phyloP scores from a whole-genome alignment of 306 rosid genomes.

The Albizia julibrissin region DNA sequence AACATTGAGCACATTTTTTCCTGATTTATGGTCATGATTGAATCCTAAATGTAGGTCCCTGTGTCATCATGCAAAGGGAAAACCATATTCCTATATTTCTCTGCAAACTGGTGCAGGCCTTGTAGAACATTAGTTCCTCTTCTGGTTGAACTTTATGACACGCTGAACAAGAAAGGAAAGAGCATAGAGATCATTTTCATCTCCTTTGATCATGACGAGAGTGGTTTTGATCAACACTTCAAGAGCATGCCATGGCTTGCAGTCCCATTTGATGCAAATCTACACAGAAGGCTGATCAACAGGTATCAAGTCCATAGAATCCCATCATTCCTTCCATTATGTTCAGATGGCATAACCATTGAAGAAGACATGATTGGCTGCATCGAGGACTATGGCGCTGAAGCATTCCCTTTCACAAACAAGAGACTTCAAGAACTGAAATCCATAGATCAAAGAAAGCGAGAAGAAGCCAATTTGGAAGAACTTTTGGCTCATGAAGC shows the following conservation, averaged over 20 bases:
- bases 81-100: conserved; percentile 68
- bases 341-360: conserved; percentile 48
- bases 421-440: conserved; percentile 55
- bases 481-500: conserved; percentile 54
- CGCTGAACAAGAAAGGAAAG: conserved; percentile 47
- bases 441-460: conserved; percentile 50
- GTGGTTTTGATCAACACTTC: conserved; percentile 60
- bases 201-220: conserved; percentile 69
- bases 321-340: conserved; percentile 68
- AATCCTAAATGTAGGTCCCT: conserved; percentile 58
- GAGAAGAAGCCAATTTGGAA: conserved; percentile 51
- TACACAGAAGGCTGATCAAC: conserved; percentile 62
- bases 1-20: conserved; percentile 13
- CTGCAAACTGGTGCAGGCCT: conserved; percentile 96
- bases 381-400: conserved; percentile 88
- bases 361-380: conserved; percentile 66
- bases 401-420: conserved; percentile 87
- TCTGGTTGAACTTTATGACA: conserved; percentile 61
- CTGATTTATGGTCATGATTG: conserved; percentile 29
- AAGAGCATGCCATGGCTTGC: conserved; percentile 89
- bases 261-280: conserved; percentile 53
- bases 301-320: conserved; percentile 61
- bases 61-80: conserved; percentile 68
- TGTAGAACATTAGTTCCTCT: conserved; percentile 76
- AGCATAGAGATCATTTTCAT: conserved; percentile 70